These are phyloP conservation scores for Alternaria solani DNA, from an alignment of 2,329 filamentous ascomycete species.

Conservation along the genomic window DNA sequence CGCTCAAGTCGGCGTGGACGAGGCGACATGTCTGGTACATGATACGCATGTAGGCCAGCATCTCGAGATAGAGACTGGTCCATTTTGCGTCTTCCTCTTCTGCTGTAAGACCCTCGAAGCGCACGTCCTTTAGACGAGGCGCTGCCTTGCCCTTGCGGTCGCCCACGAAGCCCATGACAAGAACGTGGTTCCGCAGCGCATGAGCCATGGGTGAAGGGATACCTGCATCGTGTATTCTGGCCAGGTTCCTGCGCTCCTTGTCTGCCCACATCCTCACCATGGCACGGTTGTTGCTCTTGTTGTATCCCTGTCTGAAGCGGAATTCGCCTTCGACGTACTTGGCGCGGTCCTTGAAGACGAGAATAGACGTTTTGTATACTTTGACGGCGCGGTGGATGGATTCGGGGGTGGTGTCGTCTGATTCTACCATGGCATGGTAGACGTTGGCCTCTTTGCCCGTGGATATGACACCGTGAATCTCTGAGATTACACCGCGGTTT, in stretches of 20 bases:
- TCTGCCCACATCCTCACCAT: slow-evolving; percentile 99
- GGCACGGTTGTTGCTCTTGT: slow-evolving; percentile 91
- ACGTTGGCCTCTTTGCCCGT: slow-evolving; percentile 99
- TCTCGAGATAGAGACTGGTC: slow-evolving; percentile 79
- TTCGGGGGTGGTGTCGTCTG: slow-evolving; percentile 46
- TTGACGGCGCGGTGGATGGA: slow-evolving; percentile 87
- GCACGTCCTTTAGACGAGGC: slow-evolving; percentile 87
- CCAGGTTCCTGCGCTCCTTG: slow-evolving; percentile 95
- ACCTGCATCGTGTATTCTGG: slow-evolving; percentile 80
- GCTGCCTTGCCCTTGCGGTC: slow-evolving; percentile 87
- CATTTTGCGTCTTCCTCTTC: slow-evolving; percentile 70
- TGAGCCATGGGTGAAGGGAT: slow-evolving; percentile 93
- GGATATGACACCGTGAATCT: slow-evolving; percentile 93
- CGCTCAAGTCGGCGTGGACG: slow-evolving; percentile 94
- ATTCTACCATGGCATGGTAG: slow-evolving; percentile 81
- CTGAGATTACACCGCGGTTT: slow-evolving; percentile 86
- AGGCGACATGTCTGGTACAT: slow-evolving; percentile 93
- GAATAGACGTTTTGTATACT: slow-evolving; percentile 97
- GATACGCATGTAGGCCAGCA: slow-evolving; percentile 86
- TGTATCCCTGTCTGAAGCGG: slow-evolving; percentile 87
- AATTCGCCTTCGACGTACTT: slow-evolving; percentile 95
- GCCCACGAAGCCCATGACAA: slow-evolving; percentile 94
- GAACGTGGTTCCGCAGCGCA: slow-evolving; percentile 88
- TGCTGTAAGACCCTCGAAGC: slow-evolving; percentile 70
- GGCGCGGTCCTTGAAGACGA: slow-evolving; percentile 97